phyloP scores from a whole-genome alignment of 257 asterid genomes.

The Mentha longifolia region DNA sequence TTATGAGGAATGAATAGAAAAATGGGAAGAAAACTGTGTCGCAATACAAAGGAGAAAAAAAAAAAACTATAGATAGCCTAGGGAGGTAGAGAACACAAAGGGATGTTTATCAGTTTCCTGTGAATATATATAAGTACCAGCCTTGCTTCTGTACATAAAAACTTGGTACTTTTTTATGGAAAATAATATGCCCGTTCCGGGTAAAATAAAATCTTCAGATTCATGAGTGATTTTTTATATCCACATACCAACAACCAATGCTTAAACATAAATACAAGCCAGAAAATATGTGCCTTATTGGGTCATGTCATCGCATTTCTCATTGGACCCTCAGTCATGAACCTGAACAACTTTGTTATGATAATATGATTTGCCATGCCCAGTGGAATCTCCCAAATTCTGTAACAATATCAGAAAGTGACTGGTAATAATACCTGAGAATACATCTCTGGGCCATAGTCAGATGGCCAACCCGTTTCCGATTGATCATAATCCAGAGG shows the following conservation, averaged over 20 bases:
- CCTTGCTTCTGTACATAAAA: conserved; percentile 12
- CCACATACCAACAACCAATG: conserved; percentile 17
- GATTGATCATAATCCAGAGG: conserved; percentile 83
- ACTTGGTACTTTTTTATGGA: conserved; percentile 3
- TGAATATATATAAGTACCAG: conserved; percentile 24
- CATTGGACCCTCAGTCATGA: conserved; percentile 27
- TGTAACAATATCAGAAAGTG: conserved; percentile 14
- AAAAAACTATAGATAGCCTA: conserved; percentile 18
- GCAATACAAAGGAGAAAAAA: background rate
- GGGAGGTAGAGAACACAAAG: conserved; percentile 1
- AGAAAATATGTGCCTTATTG: conserved; percentile 18
- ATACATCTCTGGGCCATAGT: conserved; percentile 59
- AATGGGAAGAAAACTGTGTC: background rate
- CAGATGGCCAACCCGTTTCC: conserved; percentile 81
- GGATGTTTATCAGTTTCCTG: conserved; percentile 9
- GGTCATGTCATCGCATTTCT: conserved; percentile 25
- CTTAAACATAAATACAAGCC: conserved; percentile 18
- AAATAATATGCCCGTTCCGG: conserved; percentile 1
- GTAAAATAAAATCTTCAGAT: conserved; percentile 21
- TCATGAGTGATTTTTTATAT: conserved; percentile 2
- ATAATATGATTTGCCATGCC: conserved; percentile 9
- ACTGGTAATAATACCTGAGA: conserved; percentile 71
- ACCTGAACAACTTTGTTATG: conserved; percentile 28
- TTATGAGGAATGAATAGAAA: conserved; percentile 24
- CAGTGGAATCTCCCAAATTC: conserved; percentile 20